Evolutionary conservation across 2,329 filamentous ascomycete genomes (phyloP), one percentile per base, ranked within the genome.

Genomic region (Pseudopyricularia javanii): DNA sequence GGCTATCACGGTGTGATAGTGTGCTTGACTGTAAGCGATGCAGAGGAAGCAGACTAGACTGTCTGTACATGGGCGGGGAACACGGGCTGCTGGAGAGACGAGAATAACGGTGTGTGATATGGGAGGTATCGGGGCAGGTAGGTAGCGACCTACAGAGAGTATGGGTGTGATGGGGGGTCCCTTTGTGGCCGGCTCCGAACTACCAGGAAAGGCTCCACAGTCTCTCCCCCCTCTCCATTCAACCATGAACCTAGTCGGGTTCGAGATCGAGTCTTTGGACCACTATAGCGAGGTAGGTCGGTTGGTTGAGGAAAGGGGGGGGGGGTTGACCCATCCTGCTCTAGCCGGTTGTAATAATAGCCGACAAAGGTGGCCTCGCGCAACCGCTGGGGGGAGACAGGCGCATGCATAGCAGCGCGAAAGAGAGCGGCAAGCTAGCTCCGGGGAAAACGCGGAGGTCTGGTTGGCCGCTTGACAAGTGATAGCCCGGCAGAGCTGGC

Each of bases 1-100:
- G 37, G 32, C 50, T 28, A 52, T 52, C 50, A 52, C 50, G 47
- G 35, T 43, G 50, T 52, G 50, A 52, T 52, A 47, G 37, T 51
- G 49, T 50, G 48, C 48, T 37, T 30, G 20, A 34, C 14, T 35
- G 32, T 33, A 34, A 34, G 32, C 48, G 48, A 50, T 50, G 48
- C 48, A 26, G 48, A 17, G 20, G 20, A 24, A 17, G 8, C 20
- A 24, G 40, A 22, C 40, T 34, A 17, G 32, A 20, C 32, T 49
- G 14, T 20, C 30, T 50, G 20, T 34, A 24, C 17, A 33, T n/a
- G 48, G 34, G 48, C 32, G 30, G 34, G 48, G 48, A 50, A 50
- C 30, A 24, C 15, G 28, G 24, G 48, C 11, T 33, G 20, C 22
- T 22, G 32, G 30, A 30, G 32, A 14, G 28, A 49, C 26, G 20